phyloP scores from a whole-genome alignment of 148 eudicot species.

The Rhododendron kiyosumense region DNA sequence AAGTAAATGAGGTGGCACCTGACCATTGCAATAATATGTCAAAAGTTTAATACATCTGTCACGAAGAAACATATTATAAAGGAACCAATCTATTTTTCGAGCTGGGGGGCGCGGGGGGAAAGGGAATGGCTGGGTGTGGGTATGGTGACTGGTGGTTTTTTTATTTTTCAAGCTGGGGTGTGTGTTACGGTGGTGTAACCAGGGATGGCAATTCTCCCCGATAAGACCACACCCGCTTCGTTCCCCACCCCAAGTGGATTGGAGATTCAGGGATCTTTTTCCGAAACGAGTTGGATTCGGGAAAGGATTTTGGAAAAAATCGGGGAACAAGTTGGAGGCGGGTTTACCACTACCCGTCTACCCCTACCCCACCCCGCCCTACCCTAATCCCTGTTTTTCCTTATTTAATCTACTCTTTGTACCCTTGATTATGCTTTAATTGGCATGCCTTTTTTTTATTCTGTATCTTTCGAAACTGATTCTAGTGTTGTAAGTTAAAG shows the following conservation, averaged over 20 bases:
- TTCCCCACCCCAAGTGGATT: no score
- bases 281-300: no score
- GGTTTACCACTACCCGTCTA: background rate
- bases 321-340: background rate
- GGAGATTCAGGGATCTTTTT: no score
- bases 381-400: background rate
- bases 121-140: background rate
- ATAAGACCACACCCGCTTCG: no score
- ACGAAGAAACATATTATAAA: background rate
- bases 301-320: background rate
- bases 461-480: background rate
- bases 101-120: background rate
- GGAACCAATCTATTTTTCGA: no score
- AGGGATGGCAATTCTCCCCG: no score
- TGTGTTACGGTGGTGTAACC: no score
- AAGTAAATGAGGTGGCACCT: conserved; percentile 64
- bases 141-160: background rate
- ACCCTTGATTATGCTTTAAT: background rate
- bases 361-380: background rate
- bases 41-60: background rate
- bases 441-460: background rate
- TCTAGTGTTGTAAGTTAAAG: background rate
- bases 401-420: background rate
- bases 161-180: no score
- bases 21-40: conserved; percentile 5